Evolutionary conservation across 805 yeast species (phyloP), one percentile per base, ranked within the genome.

Genomic region (Ogataea paradorogensis): DNA sequence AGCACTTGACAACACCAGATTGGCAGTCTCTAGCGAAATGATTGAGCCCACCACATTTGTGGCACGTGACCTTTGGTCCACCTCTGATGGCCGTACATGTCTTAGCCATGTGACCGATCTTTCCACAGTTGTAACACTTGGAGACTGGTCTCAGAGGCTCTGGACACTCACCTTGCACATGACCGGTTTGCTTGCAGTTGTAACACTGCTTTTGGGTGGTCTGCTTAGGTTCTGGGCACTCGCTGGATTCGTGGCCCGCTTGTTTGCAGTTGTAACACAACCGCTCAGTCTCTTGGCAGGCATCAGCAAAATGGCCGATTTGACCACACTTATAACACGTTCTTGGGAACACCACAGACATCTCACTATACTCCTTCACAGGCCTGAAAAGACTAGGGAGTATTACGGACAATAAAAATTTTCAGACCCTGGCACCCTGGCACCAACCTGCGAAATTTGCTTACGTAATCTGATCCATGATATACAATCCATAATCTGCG

Each of bases 271-370:
- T 87, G 84, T 88, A 87, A 70, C 96, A 87, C 61, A 87, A 73
- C 71, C 90, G 82, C 65, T 84, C 90, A 46, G 81, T 73, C 67
- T 87, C 90, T 49, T 77, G 71, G 71, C 97, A 89, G 61, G 78
- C 83, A 61, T 84, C 93, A 53, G 95, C 95, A 61, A 85, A 73
- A 72, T 87, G 95, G 50, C 95, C 95, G 54, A 83, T 75, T 69
- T 85, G 86, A 60, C 96, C 96, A 71, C 96, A 87, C 65, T 86
- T 87, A 76, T 78, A 85, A 73, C 95, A 85, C 50, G 91, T 82
- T 77, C 83, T 85, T 53, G 68, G 69, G 56, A 61, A 61, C 41
- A 52, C 55, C 33, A 61, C 58, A 52, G 61, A 55, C 48, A 44
- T 54, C 47, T 34, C 46, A 31, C 30, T 18, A 33, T 18, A 29